These are phyloP conservation scores for Ogataea saltuana DNA, from an alignment of 805 yeast species.

Conservation along the genomic window DNA sequence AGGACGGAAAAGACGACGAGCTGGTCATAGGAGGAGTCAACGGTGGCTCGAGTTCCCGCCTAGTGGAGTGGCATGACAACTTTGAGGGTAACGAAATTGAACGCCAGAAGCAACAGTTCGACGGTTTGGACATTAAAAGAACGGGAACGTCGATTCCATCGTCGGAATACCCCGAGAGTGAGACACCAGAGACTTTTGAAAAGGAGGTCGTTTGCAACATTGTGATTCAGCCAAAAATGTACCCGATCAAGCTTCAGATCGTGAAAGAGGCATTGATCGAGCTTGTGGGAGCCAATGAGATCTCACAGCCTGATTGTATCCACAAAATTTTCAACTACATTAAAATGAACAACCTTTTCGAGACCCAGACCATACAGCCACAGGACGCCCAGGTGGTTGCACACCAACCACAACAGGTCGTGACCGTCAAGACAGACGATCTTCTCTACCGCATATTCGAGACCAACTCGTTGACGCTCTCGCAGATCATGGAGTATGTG, in stretches of 20 bases:
- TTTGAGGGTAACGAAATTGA: constrained; percentile 34
- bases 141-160: constrained; percentile 50
- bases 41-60: constrained; percentile 39
- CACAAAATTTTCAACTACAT: constrained; percentile 39
- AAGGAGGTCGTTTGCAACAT: constrained; percentile 66
- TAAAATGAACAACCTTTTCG: constrained; percentile 39
- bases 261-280: constrained; percentile 62
- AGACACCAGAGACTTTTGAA: constrained; percentile 26
- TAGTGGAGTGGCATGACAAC: constrained; percentile 91
- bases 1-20: constrained; percentile 30
- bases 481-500: constrained; percentile 69
- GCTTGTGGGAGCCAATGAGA: constrained; percentile 73
- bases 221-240: constrained; percentile 78
- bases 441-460: constrained; percentile 47
- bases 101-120: constrained; percentile 54
- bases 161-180: constrained; percentile 26
- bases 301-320: constrained; percentile 81
- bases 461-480: constrained; percentile 59
- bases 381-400: constrained; percentile 23
- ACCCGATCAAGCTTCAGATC: constrained; percentile 64
- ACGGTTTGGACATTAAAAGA: constrained; percentile 86
- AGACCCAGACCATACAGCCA: constrained; percentile 29
- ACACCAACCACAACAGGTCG: constrained; percentile 27
- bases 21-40: constrained; percentile 24
- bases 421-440: constrained; percentile 43